These are phyloP conservation scores for Citrullus mucosospermus DNA, from an alignment of 306 rosid genomes.

Conservation along the genomic window DNA sequence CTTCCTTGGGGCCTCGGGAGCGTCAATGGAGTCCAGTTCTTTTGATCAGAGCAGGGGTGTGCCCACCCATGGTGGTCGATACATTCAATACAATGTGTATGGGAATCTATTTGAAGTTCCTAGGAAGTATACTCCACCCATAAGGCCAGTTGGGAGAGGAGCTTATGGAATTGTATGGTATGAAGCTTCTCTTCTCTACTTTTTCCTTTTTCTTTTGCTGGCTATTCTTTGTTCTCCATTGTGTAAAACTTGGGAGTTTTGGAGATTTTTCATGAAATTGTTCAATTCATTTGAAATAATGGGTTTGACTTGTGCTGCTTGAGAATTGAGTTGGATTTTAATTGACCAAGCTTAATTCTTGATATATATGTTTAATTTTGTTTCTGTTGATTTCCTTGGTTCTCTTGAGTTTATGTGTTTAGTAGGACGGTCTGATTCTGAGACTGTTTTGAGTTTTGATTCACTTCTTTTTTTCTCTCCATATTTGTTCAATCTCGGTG, in stretches of 20 bases:
- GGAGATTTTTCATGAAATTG: background rate
- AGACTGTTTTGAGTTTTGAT: background rate
- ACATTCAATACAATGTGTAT: constrained; percentile 70
- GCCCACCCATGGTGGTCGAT: constrained; percentile 69
- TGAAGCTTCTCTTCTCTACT: constrained; percentile 9
- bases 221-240: background rate
- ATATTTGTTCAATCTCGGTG: no score
- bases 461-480: background rate
- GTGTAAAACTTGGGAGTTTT: background rate
- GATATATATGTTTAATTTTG: background rate
- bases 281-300: background rate
- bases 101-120: constrained; percentile 90
- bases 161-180: constrained; percentile 96
- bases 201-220: background rate
- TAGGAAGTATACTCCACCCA: constrained; percentile 78
- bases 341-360: background rate
- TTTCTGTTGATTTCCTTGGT: background rate
- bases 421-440: background rate
- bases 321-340: background rate
- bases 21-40: constrained; percentile 25
- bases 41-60: constrained; percentile 37
- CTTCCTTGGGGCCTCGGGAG: background rate
- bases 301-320: background rate
- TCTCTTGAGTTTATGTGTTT: background rate
- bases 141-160: constrained; percentile 91